Evolutionary conservation across 2,329 filamentous ascomycete genomes (phyloP), one percentile per base, ranked within the genome.

Genomic region (Fusarium austroafricanum): DNA sequence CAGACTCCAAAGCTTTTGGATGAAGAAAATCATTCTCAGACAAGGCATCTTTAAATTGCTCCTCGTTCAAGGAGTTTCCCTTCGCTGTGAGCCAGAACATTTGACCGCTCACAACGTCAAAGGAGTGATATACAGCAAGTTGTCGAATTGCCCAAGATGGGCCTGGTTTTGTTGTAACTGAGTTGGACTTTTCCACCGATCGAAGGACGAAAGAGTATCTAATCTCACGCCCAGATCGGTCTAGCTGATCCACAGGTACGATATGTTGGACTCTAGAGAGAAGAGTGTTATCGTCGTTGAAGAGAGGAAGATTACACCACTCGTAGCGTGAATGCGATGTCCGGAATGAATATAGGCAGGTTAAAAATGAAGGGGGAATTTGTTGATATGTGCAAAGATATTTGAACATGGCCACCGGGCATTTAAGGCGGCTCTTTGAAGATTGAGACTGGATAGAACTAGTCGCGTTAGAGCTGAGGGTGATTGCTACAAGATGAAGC

Each of bases 91-190:
- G 9, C 66, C 66, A 70, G 0, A 55, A 10, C 2, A 49, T 29
- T 6, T 50, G 51, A 0, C 67, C 67, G 3, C 20, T 70, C 0
- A 50, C 7, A 1, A 67, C 43, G 3, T 70, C 67, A 15, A 70
- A 70, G 0, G 58, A 70, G 44, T 67, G 67, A 14, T 70, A 67
- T 2, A 67, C 55, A 7, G 67, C 66, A 2, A 70, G 66, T 3
- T 70, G 67, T 0, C 67, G 55, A 10, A 70, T 44, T 2, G 26
- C 42, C 58, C 54, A 70, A 3, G 26, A 28, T 23, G 2, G 20
- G 9, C 26, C 31, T 2, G 18, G n/a, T 23, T 23, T 23, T 23
- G 21, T 23, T 23, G 21, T 23, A 1, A 61, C 2, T 6, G 67
- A 67, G 0, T 2, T 23, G 1, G 63, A 70, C 3, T 18, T 40